These are phyloP conservation scores for Paramecium bursaria DNA, from an alignment of 73 alveolate genomes.

Conservation along the genomic window DNA sequence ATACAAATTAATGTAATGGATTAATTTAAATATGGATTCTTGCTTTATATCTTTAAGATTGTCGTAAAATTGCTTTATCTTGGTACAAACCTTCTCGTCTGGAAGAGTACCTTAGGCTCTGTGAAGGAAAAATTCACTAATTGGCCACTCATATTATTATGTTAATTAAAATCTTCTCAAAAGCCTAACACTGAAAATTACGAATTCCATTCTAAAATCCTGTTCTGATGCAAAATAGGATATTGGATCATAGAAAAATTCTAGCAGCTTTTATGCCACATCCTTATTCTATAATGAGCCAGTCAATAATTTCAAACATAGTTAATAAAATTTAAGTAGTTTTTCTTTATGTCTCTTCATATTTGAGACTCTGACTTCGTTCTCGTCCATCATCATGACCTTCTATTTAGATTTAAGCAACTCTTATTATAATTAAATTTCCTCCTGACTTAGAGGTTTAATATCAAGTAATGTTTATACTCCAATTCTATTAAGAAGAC, in stretches of 20 bases:
- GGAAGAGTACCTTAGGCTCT: constrained; percentile 9
- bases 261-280: background rate
- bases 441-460: constrained; percentile 13
- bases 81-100: background rate
- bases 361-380: background rate
- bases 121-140: constrained; percentile 11
- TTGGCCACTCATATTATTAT: constrained; percentile 30
- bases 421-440: background rate
- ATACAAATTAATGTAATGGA: constrained; percentile 26
- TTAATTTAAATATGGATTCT: background rate
- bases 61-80: constrained; percentile 23
- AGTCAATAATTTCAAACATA: constrained; percentile 11
- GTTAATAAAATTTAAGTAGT: background rate
- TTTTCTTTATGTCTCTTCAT: constrained; percentile 12
- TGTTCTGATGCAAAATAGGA: constrained; percentile 21
- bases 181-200: background rate
- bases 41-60: background rate
- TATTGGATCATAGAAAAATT: background rate
- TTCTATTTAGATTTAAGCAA: constrained; percentile 9
- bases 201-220: background rate
- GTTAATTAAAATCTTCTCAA: background rate
- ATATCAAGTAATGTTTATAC: background rate
- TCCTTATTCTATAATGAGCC: background rate
- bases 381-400: constrained; percentile 47
- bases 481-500: background rate